Evolutionary conservation across 306 rosid species (phyloP), one percentile per base, ranked within the genome.

Genomic region (Rosa lucieae): DNA sequence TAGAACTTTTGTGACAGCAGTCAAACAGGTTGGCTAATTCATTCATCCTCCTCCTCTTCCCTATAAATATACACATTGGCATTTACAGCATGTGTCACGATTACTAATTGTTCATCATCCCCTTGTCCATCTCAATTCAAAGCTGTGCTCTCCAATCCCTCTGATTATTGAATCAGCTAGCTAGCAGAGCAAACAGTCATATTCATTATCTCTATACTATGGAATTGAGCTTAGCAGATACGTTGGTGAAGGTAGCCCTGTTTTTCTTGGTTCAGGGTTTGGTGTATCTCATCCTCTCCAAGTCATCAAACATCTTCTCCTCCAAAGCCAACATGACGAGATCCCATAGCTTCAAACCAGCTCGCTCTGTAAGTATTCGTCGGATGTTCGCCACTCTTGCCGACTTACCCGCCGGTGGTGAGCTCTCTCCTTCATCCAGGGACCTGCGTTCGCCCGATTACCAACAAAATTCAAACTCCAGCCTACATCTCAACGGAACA

Each of bases 241-340:
- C 82, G 88, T 44, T 92, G 79, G 0, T 92, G 70, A 94, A 89
- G 86, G 89, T 88, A 21, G 93, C 10, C 14, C 8, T 94, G 78
- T 94, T 94, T 77, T 5, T 89, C 55, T 18, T 91, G 0, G 88
- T 94, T 40, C 98, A 92, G 73, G 87, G 75, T 77, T 79, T 94
- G 84, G 97, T 94, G 13, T 94, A 92, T 81, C 84, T 94, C 15
- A 94, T 94, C 61, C 97, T 94, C 52, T 87, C 91, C 3, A 89
- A 88, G 18, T 94, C 98, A 47, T 94, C 99, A 40, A 86, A 85
- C 83, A 66, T 89, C 72, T 92, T 94, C 91, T 90, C 65, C 29
- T 58, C 94, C 85, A 86, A 82, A 62, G 73, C 77, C 20, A 17
- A 35, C 37, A 76, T 17, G 1, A 74, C 80, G 85, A 87, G 88